Base-by-base conservation (phyloP, 2,329 filamentous ascomycete species). In the Neopestalotiopsis sp. region DNA sequence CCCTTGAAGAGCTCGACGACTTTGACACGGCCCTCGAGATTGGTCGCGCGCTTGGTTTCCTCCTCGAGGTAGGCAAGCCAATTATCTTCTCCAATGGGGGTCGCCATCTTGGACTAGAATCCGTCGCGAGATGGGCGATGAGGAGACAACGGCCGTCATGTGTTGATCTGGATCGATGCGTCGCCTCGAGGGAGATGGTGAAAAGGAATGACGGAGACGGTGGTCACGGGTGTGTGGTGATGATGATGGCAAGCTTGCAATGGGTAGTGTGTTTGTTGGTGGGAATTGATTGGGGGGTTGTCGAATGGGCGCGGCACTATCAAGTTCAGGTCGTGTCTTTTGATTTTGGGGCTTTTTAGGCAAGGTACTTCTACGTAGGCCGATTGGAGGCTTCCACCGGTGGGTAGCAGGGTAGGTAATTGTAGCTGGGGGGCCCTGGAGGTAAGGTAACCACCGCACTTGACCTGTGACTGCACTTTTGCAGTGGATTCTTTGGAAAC, bases 61-160 rank as follows among this genome's bases (percentile, higher is more conserved):
- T 95, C 93, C 71, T 93, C 89, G 72, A 95, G 86, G 80, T 92
- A 93, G 74, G 92, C 91, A 73, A 92, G 81, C 93, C 93, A 96
- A 78, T 87, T 88, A 69, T 92, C 89, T 83, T 96, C 93, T 75
- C 92, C 92, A 73, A 94, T 85, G 60, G 92, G 91, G 72, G 78
- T 84, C 75, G 81, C 82, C 84, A 86, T 86, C 69, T 71, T 82
- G 64, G 68, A 69, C 52, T 24, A 24, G 57, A 59, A 59, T 52
- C 45, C 45, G 45, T 52, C 45, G 45, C 57, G 57, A 59, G 30
- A 34, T 59, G 57, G 57, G 24, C 30, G 57, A 34, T 59, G 57
- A 17, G 57, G 57, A 59, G 24, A 59, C 57, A 59, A 34, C 57
- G 57, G 24, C 57, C 57, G 57, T 59, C 57, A 59, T 59, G 57